phyloP scores from a whole-genome alignment of 345 rosid species.

The Boechera stricta region DNA sequence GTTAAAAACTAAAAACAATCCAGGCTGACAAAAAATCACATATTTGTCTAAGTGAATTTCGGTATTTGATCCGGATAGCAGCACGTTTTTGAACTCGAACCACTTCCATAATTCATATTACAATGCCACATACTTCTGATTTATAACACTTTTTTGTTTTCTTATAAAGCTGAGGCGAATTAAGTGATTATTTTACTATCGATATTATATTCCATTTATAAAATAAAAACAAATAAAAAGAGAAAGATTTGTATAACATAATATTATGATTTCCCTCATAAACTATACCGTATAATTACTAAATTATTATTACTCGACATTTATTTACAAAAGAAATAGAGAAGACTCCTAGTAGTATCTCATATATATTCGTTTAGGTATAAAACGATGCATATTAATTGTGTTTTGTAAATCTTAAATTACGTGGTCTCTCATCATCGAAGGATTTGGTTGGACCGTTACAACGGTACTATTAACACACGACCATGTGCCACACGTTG shows the following conservation, averaged over 20 bases:
- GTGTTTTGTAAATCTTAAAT: conserved; percentile 4
- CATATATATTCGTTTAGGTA: not conserved
- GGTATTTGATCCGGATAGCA: not conserved
- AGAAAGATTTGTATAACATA: not conserved
- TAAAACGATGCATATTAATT: not conserved
- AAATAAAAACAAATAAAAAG: not conserved
- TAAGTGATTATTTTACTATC: not conserved
- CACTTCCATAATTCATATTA: not conserved
- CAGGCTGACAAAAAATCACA: not conserved
- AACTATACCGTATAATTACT: not conserved
- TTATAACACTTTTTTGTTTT: too few relatives aligned
- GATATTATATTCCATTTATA: not conserved
- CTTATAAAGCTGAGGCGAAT: not conserved
- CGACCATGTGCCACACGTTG: conserved; percentile 59
- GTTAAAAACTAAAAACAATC: not conserved
- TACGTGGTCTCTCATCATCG: conserved; percentile 57
- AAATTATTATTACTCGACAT: not conserved
- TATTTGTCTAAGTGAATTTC: not conserved
- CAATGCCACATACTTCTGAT: not conserved
- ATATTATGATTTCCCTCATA: not conserved
- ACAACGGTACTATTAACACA: conserved; percentile 48
- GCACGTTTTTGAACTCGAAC: not conserved
- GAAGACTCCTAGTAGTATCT: not conserved
- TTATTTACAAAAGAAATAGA: conserved; percentile 3
- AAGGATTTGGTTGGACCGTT: conserved; percentile 49